Evolutionary conservation across 345 rosid species (phyloP).

Genomic region (Clarkia xantiana): DNA sequence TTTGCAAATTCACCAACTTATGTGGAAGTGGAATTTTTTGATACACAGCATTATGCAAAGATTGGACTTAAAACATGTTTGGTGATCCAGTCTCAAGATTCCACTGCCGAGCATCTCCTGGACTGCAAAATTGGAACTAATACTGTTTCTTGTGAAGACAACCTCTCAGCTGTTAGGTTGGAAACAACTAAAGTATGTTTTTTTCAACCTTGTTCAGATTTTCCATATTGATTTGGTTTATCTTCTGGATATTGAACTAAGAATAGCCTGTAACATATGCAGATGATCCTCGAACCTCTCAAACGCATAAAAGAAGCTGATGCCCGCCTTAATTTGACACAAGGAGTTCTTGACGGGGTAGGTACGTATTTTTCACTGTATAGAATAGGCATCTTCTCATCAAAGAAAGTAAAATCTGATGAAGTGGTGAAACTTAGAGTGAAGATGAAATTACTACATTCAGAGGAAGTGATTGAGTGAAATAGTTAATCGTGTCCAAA

Average conservation of each 20-base stretch:
- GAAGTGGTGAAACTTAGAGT: too few species aligned
- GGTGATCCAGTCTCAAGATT: conserved; percentile 70
- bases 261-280: conserved; percentile 11
- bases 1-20: not conserved
- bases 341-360: conserved; percentile 91
- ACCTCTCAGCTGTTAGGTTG: conserved; percentile 60
- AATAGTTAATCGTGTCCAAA: too few species aligned
- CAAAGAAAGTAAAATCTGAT: too few species aligned
- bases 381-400: too few species aligned
- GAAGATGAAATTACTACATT: too few species aligned
- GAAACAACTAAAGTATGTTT: conserved; percentile 59
- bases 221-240: not conserved
- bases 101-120: conserved; percentile 57
- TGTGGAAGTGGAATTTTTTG: not conserved
- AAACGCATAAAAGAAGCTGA: conserved; percentile 64
- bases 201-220: conserved; percentile 4
- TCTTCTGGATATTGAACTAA: not conserved
- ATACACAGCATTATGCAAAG: conserved; percentile 59
- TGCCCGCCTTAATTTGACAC: conserved; percentile 55
- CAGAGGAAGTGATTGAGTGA: too few species aligned
- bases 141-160: conserved; percentile 35
- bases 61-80: conserved; percentile 64
- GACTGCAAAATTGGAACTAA: conserved; percentile 60
- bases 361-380: conserved; percentile 18
- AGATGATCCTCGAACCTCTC: conserved; percentile 90